Evolutionary conservation across 2,329 filamentous ascomycete genomes (phyloP).

Genomic region (Claviceps sorghi): DNA sequence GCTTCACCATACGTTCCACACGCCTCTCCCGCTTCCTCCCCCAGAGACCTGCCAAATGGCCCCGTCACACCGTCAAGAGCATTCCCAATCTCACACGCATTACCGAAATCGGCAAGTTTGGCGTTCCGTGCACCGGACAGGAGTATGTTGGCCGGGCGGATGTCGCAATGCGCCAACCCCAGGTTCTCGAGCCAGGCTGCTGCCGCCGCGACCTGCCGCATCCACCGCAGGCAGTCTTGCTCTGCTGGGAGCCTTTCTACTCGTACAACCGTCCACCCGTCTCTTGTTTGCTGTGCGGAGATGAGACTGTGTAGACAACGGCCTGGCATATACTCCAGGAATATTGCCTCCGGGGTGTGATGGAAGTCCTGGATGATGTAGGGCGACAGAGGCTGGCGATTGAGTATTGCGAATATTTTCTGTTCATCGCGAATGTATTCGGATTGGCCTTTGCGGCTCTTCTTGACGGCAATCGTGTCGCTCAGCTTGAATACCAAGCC

Average conservation of each 20-base stretch:
- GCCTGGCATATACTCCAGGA: slow-evolving; percentile 4
- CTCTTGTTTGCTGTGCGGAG: not conserved
- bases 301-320: slow-evolving; percentile 1
- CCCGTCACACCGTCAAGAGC: slow-evolving; percentile 1
- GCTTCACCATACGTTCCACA: slow-evolving; percentile 4
- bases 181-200: slow-evolving; percentile 6
- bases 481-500: slow-evolving; percentile 6
- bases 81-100: not conserved
- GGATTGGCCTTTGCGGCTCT: slow-evolving; percentile 2
- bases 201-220: slow-evolving; percentile 6
- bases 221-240: slow-evolving; percentile 4
- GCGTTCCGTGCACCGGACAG: slow-evolving; percentile 1
- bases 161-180: slow-evolving; percentile 6
- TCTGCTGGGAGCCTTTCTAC: slow-evolving; percentile 2
- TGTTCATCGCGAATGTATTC: slow-evolving; percentile 2
- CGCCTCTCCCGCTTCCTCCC: slow-evolving; percentile 1
- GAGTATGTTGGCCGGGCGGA: slow-evolving; percentile 5
- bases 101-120: slow-evolving; percentile 6
- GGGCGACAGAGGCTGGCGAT: slow-evolving; percentile 5
- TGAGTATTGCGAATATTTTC: slow-evolving; percentile 4
- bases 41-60: slow-evolving; percentile 6
- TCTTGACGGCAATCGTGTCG: slow-evolving; percentile 6
- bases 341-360: slow-evolving; percentile 3
- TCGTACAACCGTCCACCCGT: not conserved
- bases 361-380: slow-evolving; percentile 6